These are phyloP conservation scores for Globisporangium recalcitrans DNA, from an alignment of 352 stramenopile species.

Conservation along the genomic window DNA sequence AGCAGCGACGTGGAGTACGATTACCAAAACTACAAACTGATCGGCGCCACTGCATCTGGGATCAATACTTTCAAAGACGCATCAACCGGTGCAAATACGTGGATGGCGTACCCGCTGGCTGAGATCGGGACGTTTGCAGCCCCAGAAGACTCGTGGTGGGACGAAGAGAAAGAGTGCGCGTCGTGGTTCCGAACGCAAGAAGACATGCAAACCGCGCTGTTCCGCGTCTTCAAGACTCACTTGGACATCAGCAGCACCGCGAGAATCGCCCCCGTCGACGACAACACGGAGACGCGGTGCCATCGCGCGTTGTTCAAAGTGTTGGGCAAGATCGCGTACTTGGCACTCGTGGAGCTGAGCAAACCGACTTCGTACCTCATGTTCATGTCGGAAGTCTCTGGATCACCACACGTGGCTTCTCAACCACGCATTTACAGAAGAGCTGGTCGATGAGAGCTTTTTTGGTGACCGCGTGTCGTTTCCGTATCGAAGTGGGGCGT, in stretches of 20 bases:
- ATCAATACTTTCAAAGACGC: constrained; percentile 37
- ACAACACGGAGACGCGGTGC: constrained; percentile 27
- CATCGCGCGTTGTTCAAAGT: constrained; percentile 44
- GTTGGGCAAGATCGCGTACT: constrained; percentile 29
- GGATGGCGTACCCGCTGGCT: constrained; percentile 25
- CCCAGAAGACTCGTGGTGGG: constrained; percentile 23
- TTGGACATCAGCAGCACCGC: constrained; percentile 18
- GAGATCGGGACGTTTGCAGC: constrained; percentile 14
- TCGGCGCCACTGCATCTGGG: constrained; percentile 27
- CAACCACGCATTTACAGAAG: constrained; percentile 24
- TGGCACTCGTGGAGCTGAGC: constrained; percentile 30
- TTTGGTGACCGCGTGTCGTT: constrained; percentile 29
- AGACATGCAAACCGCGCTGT: constrained; percentile 18
- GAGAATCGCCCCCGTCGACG: constrained; percentile 14
- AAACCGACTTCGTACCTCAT: constrained; percentile 40
- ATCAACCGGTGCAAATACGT: constrained; percentile 21
- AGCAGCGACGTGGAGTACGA: constrained; percentile 10
- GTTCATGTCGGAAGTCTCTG: constrained; percentile 35
- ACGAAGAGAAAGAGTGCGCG: constrained; percentile 27
- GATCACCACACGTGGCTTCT: constrained; percentile 34
- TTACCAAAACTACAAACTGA: constrained; percentile 31
- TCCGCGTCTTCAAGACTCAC: constrained; percentile 22
- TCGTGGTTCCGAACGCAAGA: constrained; percentile 30
- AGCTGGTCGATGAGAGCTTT: constrained; percentile 30
- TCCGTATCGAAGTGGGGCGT: constrained; percentile 28